A percentile compares a stretch with the other conserved stretches of the same genome.
phyloP scores from a whole-genome alignment of 768 basidiomycete genomes.

The Podaxis sp. region DNA sequence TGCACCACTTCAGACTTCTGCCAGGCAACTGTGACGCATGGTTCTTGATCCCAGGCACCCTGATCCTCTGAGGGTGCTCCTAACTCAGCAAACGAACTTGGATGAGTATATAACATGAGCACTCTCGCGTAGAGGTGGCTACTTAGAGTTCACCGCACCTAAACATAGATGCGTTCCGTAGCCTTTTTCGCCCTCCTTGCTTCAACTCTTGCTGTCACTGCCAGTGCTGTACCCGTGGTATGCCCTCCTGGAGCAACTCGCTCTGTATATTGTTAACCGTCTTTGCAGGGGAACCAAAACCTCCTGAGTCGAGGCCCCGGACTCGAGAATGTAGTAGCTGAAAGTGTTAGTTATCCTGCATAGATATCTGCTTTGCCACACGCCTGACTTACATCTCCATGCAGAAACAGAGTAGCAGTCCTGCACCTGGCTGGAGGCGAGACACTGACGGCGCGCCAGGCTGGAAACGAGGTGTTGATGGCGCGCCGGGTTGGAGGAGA shows the following conservation, averaged over 20 bases:
- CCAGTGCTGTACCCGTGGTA: slow-evolving; percentile 6
- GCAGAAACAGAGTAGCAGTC: neutral
- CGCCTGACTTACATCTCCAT: neutral
- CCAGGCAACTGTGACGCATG: slow-evolving; percentile 10
- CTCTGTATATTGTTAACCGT: neutral
- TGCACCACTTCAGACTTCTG: neutral
- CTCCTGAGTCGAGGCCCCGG: neutral
- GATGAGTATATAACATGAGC: slow-evolving; percentile 11
- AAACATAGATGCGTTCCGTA: slow-evolving; percentile 7
- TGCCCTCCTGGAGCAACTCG: neutral
- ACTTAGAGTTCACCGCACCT: neutral
- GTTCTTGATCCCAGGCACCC: slow-evolving; percentile 14
- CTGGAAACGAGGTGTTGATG: neutral
- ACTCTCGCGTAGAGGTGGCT: neutral
- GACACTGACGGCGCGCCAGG: neutral
- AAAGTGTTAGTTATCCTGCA: neutral
- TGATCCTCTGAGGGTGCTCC: neutral
- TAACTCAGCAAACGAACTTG: neutral
- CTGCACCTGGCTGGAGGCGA: neutral
- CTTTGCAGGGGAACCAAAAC: neutral
- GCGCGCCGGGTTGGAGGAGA: slow-evolving; percentile 6
- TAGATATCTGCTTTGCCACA: neutral
- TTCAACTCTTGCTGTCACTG: neutral
- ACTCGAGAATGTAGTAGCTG: neutral
- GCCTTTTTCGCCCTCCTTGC: slow-evolving; percentile 3